These are phyloP conservation scores for Leccinum olivaceopallidum DNA, from an alignment of 768 basidiomycete genomes.

Conservation along the genomic window DNA sequence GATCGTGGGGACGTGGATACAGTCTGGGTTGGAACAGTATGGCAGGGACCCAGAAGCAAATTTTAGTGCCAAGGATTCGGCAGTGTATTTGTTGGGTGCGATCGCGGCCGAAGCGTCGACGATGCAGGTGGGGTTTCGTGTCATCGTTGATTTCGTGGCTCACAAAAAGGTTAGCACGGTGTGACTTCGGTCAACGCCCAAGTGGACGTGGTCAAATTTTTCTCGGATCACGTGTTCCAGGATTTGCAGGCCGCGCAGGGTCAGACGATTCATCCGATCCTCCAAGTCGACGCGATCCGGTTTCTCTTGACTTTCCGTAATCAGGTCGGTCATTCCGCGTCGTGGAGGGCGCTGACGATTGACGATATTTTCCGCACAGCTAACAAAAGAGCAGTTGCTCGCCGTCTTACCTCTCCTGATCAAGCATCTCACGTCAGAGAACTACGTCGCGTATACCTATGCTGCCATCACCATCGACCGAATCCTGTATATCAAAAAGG, in stretches of 20 bases:
- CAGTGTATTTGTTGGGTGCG: slow-evolving; percentile 91
- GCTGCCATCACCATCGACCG: slow-evolving; percentile 98
- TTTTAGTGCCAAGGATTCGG: slow-evolving; percentile 94
- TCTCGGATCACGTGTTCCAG: slow-evolving; percentile 85
- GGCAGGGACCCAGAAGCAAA: slow-evolving; percentile 53
- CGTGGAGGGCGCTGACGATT: not conserved
- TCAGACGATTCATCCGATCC: slow-evolving; percentile 72
- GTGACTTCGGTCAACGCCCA: slow-evolving; percentile 92
- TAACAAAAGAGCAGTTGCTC: slow-evolving; percentile 91
- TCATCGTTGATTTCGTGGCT: not conserved
- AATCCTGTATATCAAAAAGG: slow-evolving; percentile 87
- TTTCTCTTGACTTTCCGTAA: slow-evolving; percentile 96
- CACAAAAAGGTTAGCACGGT: slow-evolving; percentile 61
- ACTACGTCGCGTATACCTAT: slow-evolving; percentile 94
- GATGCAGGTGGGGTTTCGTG: slow-evolving; percentile 53
- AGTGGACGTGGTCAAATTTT: slow-evolving; percentile 94
- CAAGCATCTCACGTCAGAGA: slow-evolving; percentile 75
- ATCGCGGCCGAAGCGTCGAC: slow-evolving; percentile 91
- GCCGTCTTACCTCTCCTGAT: slow-evolving; percentile 87
- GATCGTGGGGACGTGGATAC: slow-evolving; percentile 85
- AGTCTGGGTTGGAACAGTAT: slow-evolving; percentile 70
- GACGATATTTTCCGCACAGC: slow-evolving; percentile 39
- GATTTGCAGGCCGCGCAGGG: slow-evolving; percentile 76
- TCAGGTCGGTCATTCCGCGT: slow-evolving; percentile 54
- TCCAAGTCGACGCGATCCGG: slow-evolving; percentile 95